Evolutionary conservation across 257 asterid genomes (phyloP).

Genomic region (Osmanthus fragrans): DNA sequence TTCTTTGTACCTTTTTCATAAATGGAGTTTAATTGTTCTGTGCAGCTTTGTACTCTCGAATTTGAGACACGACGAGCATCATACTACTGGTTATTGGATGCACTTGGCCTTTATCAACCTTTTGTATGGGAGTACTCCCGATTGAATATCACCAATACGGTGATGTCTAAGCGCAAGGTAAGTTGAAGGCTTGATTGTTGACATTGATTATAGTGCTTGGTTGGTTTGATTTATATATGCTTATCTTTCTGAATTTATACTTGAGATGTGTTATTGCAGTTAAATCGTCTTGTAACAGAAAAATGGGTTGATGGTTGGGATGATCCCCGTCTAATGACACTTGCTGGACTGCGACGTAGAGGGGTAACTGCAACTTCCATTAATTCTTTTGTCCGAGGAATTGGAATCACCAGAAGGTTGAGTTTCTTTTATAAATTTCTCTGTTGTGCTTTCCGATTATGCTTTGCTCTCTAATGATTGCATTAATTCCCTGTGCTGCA

Average conservation of each 20-base stretch:
- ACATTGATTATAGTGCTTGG: neutral
- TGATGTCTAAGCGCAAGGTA: slow-evolving; percentile 97
- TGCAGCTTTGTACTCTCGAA: slow-evolving; percentile 92
- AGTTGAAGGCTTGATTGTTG: slow-evolving; percentile 12
- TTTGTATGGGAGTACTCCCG: slow-evolving; percentile 94
- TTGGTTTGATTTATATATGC: neutral
- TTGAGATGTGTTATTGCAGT: slow-evolving; percentile 45
- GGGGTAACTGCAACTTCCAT: slow-evolving; percentile 89
- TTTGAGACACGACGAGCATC: slow-evolving; percentile 96
- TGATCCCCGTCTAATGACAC: slow-evolving; percentile 96
- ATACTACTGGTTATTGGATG: slow-evolving; percentile 88
- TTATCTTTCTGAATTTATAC: slow-evolving; percentile 18
- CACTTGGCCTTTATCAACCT: slow-evolving; percentile 77
- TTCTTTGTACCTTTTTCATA: neutral
- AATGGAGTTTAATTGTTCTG: slow-evolving; percentile 14
- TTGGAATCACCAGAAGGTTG: slow-evolving; percentile 96
- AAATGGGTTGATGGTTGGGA: slow-evolving; percentile 97
- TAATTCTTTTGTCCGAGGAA: slow-evolving; percentile 84
- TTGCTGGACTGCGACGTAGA: slow-evolving; percentile 90
- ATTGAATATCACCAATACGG: slow-evolving; percentile 77
- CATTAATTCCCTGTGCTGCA: slow-evolving; percentile 37
- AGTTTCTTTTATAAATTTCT: neutral
- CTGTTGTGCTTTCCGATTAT: slow-evolving; percentile 14
- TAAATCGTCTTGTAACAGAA: slow-evolving; percentile 86
- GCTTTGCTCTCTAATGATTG: slow-evolving; percentile 20